A percentile compares a stretch with the other conserved stretches of the same genome.
Evolutionary conservation across 495 filamentous ascomycete genomes (phyloP).

Genomic region (Trichoderma gamsii): DNA sequence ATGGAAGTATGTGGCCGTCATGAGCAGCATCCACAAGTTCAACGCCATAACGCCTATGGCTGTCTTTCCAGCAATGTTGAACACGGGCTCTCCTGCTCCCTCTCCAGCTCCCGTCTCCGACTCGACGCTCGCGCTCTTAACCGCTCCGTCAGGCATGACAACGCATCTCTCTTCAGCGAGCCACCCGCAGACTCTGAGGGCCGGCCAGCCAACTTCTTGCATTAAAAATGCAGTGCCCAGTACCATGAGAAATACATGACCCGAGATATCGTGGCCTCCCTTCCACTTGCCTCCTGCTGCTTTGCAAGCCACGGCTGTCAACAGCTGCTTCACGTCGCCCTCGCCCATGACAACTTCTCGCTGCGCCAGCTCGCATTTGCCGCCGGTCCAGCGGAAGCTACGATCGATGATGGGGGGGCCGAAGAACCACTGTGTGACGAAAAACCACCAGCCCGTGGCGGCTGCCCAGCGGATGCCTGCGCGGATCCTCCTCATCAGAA

Average conservation of each 20-base stretch:
- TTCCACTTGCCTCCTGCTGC: conserved; percentile 73
- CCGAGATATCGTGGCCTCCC: conserved; percentile 89
- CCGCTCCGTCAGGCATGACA: conserved; percentile 52
- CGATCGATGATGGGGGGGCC: conserved; percentile 85
- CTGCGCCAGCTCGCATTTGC: conserved; percentile 57
- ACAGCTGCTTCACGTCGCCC: conserved; percentile 39
- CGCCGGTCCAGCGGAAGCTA: conserved; percentile 73
- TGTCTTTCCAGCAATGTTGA: conserved; percentile 40
- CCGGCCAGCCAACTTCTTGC: conserved; percentile 68
- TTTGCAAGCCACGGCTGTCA: conserved; percentile 79
- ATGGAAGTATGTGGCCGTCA: conserved; percentile 97
- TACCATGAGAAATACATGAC: conserved; percentile 90
- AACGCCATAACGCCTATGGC: conserved; percentile 52
- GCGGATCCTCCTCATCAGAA: conserved; percentile 32
- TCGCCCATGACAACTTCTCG: conserved; percentile 23
- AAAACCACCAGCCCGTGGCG: conserved; percentile 67
- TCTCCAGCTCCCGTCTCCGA: conserved; percentile 22
- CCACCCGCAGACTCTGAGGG: conserved; percentile 32
- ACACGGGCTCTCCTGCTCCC: conserved; percentile 24
- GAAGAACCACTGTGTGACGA: conserved; percentile 93
- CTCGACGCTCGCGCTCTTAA: conserved; percentile 45
- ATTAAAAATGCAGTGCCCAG: conserved; percentile 70
- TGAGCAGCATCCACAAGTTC: conserved; percentile 90
- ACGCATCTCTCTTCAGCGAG: conserved; percentile 51
- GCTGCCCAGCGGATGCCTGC: conserved; percentile 61